A percentile compares a stretch with the other conserved stretches of the same genome.
Evolutionary conservation across 352 stramenopile species (phyloP).

Genomic region (Phytopythium kandeliae): DNA sequence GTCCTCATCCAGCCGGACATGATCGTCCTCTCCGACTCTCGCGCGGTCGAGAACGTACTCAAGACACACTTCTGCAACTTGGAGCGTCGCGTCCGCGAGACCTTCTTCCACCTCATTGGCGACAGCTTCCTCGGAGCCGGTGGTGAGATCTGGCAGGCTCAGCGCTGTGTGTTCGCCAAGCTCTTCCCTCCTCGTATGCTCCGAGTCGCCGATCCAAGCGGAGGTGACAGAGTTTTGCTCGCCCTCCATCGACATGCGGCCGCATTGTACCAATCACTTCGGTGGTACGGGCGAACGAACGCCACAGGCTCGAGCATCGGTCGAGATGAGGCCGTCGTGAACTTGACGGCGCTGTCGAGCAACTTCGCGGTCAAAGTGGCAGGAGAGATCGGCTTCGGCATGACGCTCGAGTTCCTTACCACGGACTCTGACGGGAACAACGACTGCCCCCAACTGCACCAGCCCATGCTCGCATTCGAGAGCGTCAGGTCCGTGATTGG

Average conservation of each 20-base stretch:
- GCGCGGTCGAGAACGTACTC: conserved; percentile 11
- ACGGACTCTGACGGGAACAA: neutral
- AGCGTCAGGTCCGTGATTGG: neutral
- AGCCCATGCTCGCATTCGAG: neutral
- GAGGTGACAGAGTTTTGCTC: conserved; percentile 20
- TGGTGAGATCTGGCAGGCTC: conserved; percentile 40
- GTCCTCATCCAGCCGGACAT: conserved; percentile 9
- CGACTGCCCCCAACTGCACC: neutral
- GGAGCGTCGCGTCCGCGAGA: conserved; percentile 7
- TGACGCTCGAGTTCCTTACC: conserved; percentile 29
- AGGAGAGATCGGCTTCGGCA: conserved; percentile 58
- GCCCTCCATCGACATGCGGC: conserved; percentile 21
- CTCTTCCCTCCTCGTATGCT: conserved; percentile 58
- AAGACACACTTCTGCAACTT: conserved; percentile 11
- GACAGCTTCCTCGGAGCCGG: conserved; percentile 63
- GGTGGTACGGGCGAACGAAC: neutral
- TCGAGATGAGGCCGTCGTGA: conserved; percentile 8
- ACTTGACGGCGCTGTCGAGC: conserved; percentile 37
- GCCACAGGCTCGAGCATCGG: neutral
- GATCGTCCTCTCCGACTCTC: conserved; percentile 7
- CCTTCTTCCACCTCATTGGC: conserved; percentile 42
- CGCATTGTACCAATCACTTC: conserved; percentile 18
- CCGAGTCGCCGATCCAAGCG: conserved; percentile 8
- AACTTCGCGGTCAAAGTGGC: conserved; percentile 62
- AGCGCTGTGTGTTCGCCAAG: conserved; percentile 77